phyloP scores from a whole-genome alignment of 2,329 filamentous ascomycete genomes.

The Herpomyces periplanetae region DNA sequence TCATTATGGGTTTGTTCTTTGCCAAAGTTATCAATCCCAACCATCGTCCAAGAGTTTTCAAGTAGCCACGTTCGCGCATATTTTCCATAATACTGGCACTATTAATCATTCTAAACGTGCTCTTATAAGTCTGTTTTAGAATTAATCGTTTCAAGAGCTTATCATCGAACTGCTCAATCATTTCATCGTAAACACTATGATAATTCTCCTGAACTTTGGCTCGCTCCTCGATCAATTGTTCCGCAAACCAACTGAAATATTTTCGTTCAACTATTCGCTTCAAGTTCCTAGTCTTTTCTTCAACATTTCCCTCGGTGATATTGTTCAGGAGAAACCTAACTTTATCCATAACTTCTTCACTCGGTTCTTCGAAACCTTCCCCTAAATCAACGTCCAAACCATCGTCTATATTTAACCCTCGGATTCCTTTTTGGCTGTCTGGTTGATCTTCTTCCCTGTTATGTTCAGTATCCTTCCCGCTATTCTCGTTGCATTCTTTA shows the following conservation, averaged over 20 bases:
- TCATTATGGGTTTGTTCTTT: slow-evolving; percentile 71
- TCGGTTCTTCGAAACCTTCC: slow-evolving; percentile 35
- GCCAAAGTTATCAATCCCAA: slow-evolving; percentile 70
- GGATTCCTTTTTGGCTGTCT: too few species aligned
- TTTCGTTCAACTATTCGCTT: slow-evolving; percentile 33
- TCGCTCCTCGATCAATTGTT: slow-evolving; percentile 70
- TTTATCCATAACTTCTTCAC: slow-evolving; percentile 52
- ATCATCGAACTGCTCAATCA: slow-evolving; percentile 46
- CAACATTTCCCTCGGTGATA: slow-evolving; percentile 54
- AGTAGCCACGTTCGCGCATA: slow-evolving; percentile 39
- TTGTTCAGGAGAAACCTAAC: slow-evolving; percentile 92
- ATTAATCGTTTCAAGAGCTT: slow-evolving; percentile 48
- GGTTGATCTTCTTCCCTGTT: slow-evolving; percentile 24
- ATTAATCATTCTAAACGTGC: slow-evolving; percentile 52
- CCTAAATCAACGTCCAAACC: too few species aligned
- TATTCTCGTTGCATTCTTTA: slow-evolving; percentile 7
- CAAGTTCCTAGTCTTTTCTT: slow-evolving; percentile 44
- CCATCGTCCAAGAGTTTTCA: slow-evolving; percentile 83
- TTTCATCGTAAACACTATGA: slow-evolving; percentile 59
- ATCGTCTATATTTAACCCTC: too few species aligned
- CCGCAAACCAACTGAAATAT: slow-evolving; percentile 84
- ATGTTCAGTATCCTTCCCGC: slow-evolving; percentile 19
- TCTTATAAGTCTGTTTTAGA: slow-evolving; percentile 64
- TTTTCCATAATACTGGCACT: slow-evolving; percentile 53
- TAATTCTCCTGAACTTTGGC: slow-evolving; percentile 94